Base-by-base conservation (phyloP, 768 basidiomycete genomes). In the Kwoniella sp. region DNA sequence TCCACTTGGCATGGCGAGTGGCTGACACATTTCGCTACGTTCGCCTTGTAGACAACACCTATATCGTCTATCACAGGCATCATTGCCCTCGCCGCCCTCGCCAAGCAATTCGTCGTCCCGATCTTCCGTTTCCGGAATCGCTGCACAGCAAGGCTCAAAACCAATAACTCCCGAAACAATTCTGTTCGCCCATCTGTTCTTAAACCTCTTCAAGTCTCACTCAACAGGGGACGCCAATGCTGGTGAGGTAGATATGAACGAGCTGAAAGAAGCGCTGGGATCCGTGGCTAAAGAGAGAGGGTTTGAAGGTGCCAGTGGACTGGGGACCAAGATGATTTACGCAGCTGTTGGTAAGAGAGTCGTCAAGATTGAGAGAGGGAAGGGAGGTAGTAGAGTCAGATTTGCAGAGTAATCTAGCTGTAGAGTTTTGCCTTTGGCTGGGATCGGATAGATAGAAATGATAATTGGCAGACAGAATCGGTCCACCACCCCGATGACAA, bases 321-420 rank as follows among this genome's bases (percentile, higher is more conserved):
- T 73, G 58, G 70, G 60, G 1, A 74, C 68, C 5, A 77, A 75
- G 63, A 68, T 72, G 8, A 65, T 79, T 10, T 77, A 77, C 60
- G 65, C 60, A 26, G 69, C 67, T 25, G 71, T 77, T 1, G 78
- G 67, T 12, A 76, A 73, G 63, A 69, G 69, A 59, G 55, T 65
- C 40, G 47, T 73, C 17, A 73, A 58, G 66, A 75, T 79, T 55
- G 78, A 77, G 63, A 56, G 77, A 26, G 60, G 63, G 25, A 66
- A 60, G 1, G 68, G 65, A 8, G 67, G 48, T 2, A 68, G 65
- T 0, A 67, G 49, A 44, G 47, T 72, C n/a, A 60, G 26, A 25
- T 71, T 71, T 58, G 66, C 69, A 15, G 59, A 55, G 21, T 66
- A n/a, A n/a, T n/a, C n/a, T n/a, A n/a, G n/a, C n/a, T n/a, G n/a